phyloP scores from a whole-genome alignment of 352 stramenopile species.

The Globisporangium camurandrum region DNA sequence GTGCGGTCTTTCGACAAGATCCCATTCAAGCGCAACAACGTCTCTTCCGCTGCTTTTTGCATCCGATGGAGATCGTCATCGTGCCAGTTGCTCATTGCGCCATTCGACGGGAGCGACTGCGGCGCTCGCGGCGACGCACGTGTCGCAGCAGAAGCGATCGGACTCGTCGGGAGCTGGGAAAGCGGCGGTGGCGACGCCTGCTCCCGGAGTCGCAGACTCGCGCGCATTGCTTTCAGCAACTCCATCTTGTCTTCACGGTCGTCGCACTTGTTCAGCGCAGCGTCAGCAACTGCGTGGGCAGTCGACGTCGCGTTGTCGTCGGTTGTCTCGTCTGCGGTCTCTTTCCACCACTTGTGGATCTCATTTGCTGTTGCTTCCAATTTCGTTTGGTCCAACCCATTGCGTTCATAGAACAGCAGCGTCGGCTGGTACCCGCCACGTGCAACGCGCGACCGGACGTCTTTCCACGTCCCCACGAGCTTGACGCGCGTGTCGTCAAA shows the following conservation, averaged over 20 bases:
- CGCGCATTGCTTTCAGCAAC: slow-evolving; percentile 5
- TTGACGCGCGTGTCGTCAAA: slow-evolving; percentile 84
- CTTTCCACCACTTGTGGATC: slow-evolving; percentile 76
- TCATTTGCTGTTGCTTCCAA: slow-evolving; percentile 55
- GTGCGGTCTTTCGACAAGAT: slow-evolving; percentile 41
- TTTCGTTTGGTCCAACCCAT: slow-evolving; percentile 46
- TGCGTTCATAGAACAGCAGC: slow-evolving; percentile 77
- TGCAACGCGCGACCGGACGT: slow-evolving; percentile 67
- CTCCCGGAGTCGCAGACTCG: slow-evolving; percentile 6
- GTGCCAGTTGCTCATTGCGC: slow-evolving; percentile 19
- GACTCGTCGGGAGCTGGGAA: slow-evolving; percentile 28
- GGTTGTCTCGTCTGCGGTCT: slow-evolving; percentile 24
- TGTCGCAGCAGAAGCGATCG: too few relatives aligned
- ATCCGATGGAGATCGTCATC: slow-evolving; percentile 50
- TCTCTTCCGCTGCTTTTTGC: slow-evolving; percentile 57
- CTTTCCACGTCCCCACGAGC: slow-evolving; percentile 60
- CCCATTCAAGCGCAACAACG: slow-evolving; percentile 48
- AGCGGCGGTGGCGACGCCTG: slow-evolving; percentile 4
- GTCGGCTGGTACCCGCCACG: slow-evolving; percentile 77
- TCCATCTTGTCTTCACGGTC: slow-evolving; percentile 13
- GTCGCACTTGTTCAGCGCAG: too few relatives aligned
- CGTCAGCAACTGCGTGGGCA: background rate
- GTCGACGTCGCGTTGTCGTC: slow-evolving; percentile 4
- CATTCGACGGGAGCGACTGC: slow-evolving; percentile 23
- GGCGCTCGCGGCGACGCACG: slow-evolving; percentile 13